These are phyloP conservation scores for Trifolium fragiferum DNA, from an alignment of 306 rosid species.

Conservation along the genomic window DNA sequence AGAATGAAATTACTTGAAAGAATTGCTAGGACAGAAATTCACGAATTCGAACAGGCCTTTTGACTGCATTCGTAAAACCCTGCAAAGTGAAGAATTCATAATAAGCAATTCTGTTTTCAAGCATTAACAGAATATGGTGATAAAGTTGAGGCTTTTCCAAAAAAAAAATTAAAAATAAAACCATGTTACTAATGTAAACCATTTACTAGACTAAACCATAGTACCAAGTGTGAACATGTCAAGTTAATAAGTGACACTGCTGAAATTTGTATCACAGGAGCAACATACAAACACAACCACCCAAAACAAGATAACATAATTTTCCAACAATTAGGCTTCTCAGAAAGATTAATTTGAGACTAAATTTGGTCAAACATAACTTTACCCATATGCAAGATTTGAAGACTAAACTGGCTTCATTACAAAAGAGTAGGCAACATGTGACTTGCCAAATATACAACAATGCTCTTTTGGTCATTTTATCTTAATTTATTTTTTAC, in stretches of 20 bases:
- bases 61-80: constrained; percentile 96
- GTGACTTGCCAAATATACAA: neutral
- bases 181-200: neutral
- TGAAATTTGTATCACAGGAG: neutral
- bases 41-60: constrained; percentile 86
- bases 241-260: constrained; percentile 1
- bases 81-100: constrained; percentile 42
- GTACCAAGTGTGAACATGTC: constrained; percentile 1
- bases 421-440: neutral
- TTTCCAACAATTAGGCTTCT: neutral
- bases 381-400: constrained; percentile 5
- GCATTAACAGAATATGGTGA: neutral
- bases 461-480: neutral
- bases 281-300: neutral
- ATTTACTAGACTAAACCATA: constrained; percentile 5
- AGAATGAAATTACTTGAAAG: constrained; percentile 22
- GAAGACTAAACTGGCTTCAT: neutral
- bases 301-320: constrained; percentile 7
- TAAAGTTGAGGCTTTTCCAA: neutral
- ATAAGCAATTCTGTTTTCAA: constrained; percentile 21
- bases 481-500: neutral
- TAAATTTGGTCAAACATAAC: constrained; percentile 9
- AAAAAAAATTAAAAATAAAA: neutral
- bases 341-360: neutral
- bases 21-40: constrained; percentile 64